phyloP scores from a whole-genome alignment of 306 rosid species.

The Biancaea sappan region DNA sequence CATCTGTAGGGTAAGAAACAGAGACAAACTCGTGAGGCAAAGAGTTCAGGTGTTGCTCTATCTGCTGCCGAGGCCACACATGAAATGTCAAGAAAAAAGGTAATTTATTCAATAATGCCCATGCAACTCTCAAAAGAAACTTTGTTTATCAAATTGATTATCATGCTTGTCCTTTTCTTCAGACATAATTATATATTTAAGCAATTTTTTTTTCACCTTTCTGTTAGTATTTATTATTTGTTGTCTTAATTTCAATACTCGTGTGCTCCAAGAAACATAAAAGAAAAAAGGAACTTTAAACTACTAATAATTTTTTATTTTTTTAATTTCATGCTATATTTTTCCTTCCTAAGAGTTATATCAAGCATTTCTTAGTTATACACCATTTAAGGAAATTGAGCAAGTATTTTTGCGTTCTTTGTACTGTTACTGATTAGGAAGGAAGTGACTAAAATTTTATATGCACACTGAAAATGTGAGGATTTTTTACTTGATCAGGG shows the following conservation, averaged over 20 bases:
- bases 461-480: not conserved
- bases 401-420: not conserved
- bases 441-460: not conserved
- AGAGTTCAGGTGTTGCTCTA: not conserved
- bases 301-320: not conserved
- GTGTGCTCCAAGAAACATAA: not conserved
- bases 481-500: not conserved
- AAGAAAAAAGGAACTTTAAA: not conserved
- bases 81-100: not conserved
- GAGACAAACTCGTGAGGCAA: not conserved
- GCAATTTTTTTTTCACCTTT: not conserved
- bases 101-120: not conserved
- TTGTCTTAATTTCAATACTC: not conserved
- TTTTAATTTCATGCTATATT: not conserved
- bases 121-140: not conserved
- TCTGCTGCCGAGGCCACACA: not conserved
- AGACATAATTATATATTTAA: not conserved
- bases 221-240: not conserved
- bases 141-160: not conserved
- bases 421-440: not conserved
- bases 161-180: not conserved
- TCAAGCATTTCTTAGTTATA: not conserved
- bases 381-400: not conserved
- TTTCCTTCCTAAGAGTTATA: not conserved
- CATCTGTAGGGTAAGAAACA: constrained; percentile 5